These are phyloP conservation scores for Vigna unguiculata DNA, from an alignment of 306 rosid genomes.

Conservation along the genomic window DNA sequence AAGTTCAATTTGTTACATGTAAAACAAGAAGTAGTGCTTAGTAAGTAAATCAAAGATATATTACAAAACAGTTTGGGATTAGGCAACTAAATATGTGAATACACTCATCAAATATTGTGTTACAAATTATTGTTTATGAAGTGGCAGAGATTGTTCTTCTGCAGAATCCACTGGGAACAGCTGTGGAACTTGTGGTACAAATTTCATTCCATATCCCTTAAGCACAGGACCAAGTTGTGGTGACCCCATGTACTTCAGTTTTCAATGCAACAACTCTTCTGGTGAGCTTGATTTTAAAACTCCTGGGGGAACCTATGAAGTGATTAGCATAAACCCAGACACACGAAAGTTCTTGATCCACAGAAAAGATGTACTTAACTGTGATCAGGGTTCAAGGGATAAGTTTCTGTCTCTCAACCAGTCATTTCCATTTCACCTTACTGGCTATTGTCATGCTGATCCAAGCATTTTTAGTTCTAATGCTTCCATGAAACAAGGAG, in stretches of 20 bases:
- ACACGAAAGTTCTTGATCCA: conserved; percentile 54
- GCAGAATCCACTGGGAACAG: conserved; percentile 64
- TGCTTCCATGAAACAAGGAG: conserved; percentile 51
- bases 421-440: conserved; percentile 67
- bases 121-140: conserved; percentile 30
- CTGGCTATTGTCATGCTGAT: conserved; percentile 55
- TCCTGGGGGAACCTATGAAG: conserved; percentile 55
- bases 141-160: conserved; percentile 22
- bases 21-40: neutral
- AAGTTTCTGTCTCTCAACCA: conserved; percentile 55
- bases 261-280: conserved; percentile 57
- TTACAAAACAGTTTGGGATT: neutral
- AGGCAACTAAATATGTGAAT: conserved; percentile 1
- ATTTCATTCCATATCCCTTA: conserved; percentile 75
- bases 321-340: conserved; percentile 62
- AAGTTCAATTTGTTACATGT: neutral
- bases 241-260: conserved; percentile 62
- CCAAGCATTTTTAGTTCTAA: conserved; percentile 50
- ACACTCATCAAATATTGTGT: neutral
- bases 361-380: conserved; percentile 48
- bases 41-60: neutral
- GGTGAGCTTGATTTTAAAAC: conserved; percentile 67
- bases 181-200: conserved; percentile 82
- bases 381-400: conserved; percentile 47
- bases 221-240: conserved; percentile 76